Base-by-base conservation (phyloP, 805 yeast species). In the Pichia scutulata region DNA sequence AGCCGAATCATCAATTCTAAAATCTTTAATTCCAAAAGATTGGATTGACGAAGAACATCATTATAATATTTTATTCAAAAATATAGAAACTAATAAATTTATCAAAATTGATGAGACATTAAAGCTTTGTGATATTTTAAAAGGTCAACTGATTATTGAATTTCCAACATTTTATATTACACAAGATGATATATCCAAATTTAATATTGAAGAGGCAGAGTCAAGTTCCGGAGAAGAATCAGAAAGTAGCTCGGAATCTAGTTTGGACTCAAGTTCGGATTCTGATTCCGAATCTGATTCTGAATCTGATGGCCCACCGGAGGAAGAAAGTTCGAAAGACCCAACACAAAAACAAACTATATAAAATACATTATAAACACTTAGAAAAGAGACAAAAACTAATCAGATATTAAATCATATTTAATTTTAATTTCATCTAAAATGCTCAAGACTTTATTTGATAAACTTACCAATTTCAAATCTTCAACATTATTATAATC, bases 81-180 rank as follows among this genome's bases (percentile, higher is more conserved):
- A 62, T 40, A 39, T 82, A 5, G 50, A 44, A 18, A 39, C 28
- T 2, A 41, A 44, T 6, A 19, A n/a, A 3, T 25, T 24, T 21
- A 39, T 36, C 8, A 49, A 45, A 14, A 37, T 52, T 3, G 30
- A 39, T 9, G 26, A 44, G 14, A 41, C 39, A 3, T 40, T 46
- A 2, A 25, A 25, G 21, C n/a, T 52, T 14, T 42, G 39, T 25
- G 77, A 75, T 23, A 70, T 71, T 1, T 57, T 89, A n/a, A 68
- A 69, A 51, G 80, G 80, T 36, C 73, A 74, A 50, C 71, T 81
- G 0, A 86, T 89, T 0, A 72, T 88, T 36, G 97, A 89, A 61
- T 89, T 77, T 56, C 96, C 97, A 0, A 83, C 89, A 0, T 69
- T 89, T 5, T 73, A 70, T 50, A 70, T 84, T 1, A 51, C 51